Evolutionary conservation across 1,284 basidiomycete species (phyloP), one percentile per base, ranked within the genome.

Genomic region (Pseudozyma thailandica): DNA sequence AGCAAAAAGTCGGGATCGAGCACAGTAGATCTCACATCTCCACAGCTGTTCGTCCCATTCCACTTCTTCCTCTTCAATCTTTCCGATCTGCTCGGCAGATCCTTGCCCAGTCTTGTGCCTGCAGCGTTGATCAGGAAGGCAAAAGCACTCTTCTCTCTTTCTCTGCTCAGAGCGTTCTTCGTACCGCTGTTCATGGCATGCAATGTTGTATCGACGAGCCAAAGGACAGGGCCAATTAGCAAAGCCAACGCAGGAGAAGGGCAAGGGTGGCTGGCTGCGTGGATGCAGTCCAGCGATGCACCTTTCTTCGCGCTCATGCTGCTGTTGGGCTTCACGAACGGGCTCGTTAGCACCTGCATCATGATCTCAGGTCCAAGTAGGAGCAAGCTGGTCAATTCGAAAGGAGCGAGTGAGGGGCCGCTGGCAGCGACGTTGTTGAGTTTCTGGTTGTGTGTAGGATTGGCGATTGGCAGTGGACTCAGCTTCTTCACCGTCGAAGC

Each of bases 31-130:
- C 55, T 73, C 9, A 68, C 70, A 15, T 70, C 71, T 21, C 73
- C 77, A 12, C 72, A 78, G 56, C 54, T 79, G 16, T 80, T 80
- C 26, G 70, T 78, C 10, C 73, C 78, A 0, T 66, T 73, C 52
- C 78, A 80, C 61, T 79, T 78, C 30, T 46, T 80, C 48, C 53
- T 74, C 23, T 79, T 79, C 74, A 80, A 80, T 46, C 23, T 61
- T 3, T 63, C 68, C 1, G 78, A 80, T 37, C 30, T 80, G 43
- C 38, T 78, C 3, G 78, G 78, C 1, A 48, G 78, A 16, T 64
- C 68, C 8, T 38, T 79, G 33, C 78, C 78, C 6, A 63, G 72
- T 4, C 12, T 79, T 12, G 31, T 66, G 13, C 49, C 72, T 6
- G 41, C 44, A n/a, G 28, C 62, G 1, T 44, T 55, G 49, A 50